phyloP scores from a whole-genome alignment of 2,329 filamentous ascomycete species.

The Leptographium galeiforme region DNA sequence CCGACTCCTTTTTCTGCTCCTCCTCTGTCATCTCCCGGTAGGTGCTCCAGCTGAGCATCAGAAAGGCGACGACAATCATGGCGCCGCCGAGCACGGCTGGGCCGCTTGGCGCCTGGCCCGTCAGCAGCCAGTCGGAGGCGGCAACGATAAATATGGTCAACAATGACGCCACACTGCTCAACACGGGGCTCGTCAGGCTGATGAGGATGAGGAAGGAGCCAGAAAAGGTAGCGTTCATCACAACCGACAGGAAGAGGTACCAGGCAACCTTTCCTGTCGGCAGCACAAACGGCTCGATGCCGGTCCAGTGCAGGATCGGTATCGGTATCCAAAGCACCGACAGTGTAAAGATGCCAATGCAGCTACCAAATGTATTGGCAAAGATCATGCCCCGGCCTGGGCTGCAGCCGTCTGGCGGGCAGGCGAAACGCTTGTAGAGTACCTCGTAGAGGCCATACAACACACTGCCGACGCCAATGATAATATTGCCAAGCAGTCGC shows the following conservation, averaged over 20 bases:
- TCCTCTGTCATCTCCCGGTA: constrained; percentile 90
- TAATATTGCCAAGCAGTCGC: constrained; percentile 70
- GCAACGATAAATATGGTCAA: constrained; percentile 96
- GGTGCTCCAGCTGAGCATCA: constrained; percentile 79
- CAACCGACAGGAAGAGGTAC: constrained; percentile 66
- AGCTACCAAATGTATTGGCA: constrained; percentile 78
- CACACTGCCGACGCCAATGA: constrained; percentile 83
- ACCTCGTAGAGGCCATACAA: constrained; percentile 97
- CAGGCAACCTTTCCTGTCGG: constrained; percentile 66
- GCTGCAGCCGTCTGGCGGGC: constrained; percentile 77
- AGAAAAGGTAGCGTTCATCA: constrained; percentile 84
- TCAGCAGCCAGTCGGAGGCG: constrained; percentile 76
- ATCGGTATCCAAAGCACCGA: constrained; percentile 84
- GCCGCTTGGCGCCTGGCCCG: constrained; percentile 58
- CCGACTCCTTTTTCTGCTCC: constrained; percentile 42
- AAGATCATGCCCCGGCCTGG: constrained; percentile 90
- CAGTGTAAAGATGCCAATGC: constrained; percentile 80
- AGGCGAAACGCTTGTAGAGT: constrained; percentile 84
- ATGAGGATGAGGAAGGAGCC: constrained; percentile 90
- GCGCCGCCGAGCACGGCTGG: constrained; percentile 72
- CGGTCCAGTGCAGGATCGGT: constrained; percentile 65
- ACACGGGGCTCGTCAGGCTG: constrained; percentile 78
- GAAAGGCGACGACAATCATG: constrained; percentile 78
- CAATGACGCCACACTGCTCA: constrained; percentile 83
- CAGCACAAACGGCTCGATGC: constrained; percentile 70